Conservation (phyloP, 768 basidiomycete species). For the Rhizopogon salebrosus region DNA sequence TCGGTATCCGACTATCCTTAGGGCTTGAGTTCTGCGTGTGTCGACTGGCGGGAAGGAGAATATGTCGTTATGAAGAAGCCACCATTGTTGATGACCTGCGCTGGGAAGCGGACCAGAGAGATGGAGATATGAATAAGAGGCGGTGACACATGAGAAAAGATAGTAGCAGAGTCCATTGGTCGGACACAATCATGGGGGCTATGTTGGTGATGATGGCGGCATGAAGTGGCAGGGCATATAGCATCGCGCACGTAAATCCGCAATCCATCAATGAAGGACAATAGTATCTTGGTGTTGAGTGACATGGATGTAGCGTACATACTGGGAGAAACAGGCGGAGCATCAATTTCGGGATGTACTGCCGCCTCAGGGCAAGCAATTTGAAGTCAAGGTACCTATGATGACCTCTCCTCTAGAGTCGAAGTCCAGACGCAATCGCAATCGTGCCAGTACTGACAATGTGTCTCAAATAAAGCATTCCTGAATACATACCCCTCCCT, state of each 20-base stretch:
- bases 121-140: background rate
- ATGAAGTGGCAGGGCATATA: constrained; percentile 78
- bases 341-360: constrained; percentile 44
- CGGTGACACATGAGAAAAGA: constrained; percentile 56
- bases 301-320: constrained; percentile 50
- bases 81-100: constrained; percentile 65
- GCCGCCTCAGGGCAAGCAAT: background rate
- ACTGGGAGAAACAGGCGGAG: constrained; percentile 55
- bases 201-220: constrained; percentile 57
- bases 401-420: constrained; percentile 76
- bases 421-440: constrained; percentile 72
- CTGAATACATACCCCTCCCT: too few relatives aligned
- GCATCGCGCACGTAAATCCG: constrained; percentile 71
- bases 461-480: constrained; percentile 30
- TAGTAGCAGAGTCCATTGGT: constrained; percentile 74
- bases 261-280: constrained; percentile 78
- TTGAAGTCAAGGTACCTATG: constrained; percentile 35
- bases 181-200: constrained; percentile 45
- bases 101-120: background rate
- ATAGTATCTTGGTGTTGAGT: constrained; percentile 59
- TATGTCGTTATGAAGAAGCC: constrained; percentile 75
- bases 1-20: constrained; percentile 87
- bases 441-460: constrained; percentile 53
- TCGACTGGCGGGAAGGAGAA: constrained; percentile 68
- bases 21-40: constrained; percentile 73